Evolutionary conservation across 2,329 filamentous ascomycete genomes (phyloP), one percentile per base, ranked within the genome.

Genomic region (Xylariaceae sp.): DNA sequence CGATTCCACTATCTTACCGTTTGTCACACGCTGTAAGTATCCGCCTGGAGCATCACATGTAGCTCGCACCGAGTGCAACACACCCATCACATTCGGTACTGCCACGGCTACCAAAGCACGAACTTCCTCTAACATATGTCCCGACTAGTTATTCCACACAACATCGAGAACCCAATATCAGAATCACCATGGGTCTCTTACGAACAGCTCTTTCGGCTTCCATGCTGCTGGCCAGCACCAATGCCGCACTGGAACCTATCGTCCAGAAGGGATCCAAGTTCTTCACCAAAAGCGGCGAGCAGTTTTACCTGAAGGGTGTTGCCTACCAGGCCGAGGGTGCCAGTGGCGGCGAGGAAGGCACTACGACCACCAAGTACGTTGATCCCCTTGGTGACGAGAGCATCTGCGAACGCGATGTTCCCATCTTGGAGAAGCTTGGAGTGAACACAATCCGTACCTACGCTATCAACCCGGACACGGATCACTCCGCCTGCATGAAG

Each of bases 371-470:
- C 22, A 27, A 27, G 22, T 90, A 87, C 72, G 76, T 73, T 49
- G 87, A 91, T 66, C 87, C 87, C 53, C 76, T 91, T 39, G 77
- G 85, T 51, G 78, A 89, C 62, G 66, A 71, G 46, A 69, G 71
- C 38, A 66, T 68, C 53, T 90, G 87, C 75, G 75, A 78, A 65
- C 84, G 87, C 61, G 87, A 91, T 66, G 78, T 91, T 47, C 84
- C 85, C 14, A 77, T 83, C 61, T 74, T 91, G 43, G 66, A 76
- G 62, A 71, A 85, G 67, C 72, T 90, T 47, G 74, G 79, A 52
- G 89, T 86, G 62, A 91, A 91, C 70, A 80, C 80, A 51, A 86
- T 91, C 65, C 86, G 87, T 70, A 85, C 87, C 43, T 91, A 91
- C 68, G 86, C 87, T 49, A 78, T 91, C 62, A 77, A 90, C 70